Conservation (phyloP, 192 early-diverging fungal species). For the Neocallimastix lanati region DNA sequence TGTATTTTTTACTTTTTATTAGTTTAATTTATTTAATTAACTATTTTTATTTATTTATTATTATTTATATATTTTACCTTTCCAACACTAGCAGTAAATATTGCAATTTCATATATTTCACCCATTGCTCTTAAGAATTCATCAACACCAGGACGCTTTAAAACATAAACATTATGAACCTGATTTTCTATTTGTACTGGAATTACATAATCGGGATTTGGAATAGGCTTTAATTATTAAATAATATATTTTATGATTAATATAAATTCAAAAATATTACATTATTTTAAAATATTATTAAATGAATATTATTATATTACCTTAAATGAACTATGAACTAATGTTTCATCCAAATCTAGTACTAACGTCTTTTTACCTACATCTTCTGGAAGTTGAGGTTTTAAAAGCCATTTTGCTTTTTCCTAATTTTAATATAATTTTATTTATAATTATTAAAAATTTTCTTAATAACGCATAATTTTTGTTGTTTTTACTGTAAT, state of each 20-base stretch:
- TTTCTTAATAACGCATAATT: too few relatives aligned
- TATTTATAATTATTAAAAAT: too few relatives aligned
- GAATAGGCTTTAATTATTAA: slow-evolving; percentile 15
- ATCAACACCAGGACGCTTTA: slow-evolving; percentile 92
- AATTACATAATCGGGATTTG: slow-evolving; percentile 75
- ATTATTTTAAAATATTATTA: too few relatives aligned
- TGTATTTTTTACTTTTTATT: too few relatives aligned
- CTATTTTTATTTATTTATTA: not conserved
- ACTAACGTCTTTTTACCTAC: slow-evolving; percentile 76
- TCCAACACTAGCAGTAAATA: slow-evolving; percentile 85
- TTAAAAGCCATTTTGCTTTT: slow-evolving; percentile 30
- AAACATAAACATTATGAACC: slow-evolving; percentile 84
- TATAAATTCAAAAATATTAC: too few relatives aligned
- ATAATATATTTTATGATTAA: too few relatives aligned
- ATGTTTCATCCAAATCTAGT: slow-evolving; percentile 90
- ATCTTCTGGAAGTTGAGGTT: slow-evolving; percentile 47
- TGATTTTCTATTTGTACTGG: slow-evolving; percentile 82
- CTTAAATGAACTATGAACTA: slow-evolving; percentile 94
- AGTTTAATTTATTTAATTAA: not conserved
- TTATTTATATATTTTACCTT: slow-evolving; percentile 35
- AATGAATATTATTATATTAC: not conserved
- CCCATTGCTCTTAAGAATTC: slow-evolving; percentile 73
- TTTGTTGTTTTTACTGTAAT: too few relatives aligned
- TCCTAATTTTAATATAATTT: not conserved
- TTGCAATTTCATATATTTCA: slow-evolving; percentile 76